A percentile compares a stretch with the other conserved stretches of the same genome.
Evolutionary conservation across 352 stramenopile genomes (phyloP).

Genomic region (Pythium sp.): DNA sequence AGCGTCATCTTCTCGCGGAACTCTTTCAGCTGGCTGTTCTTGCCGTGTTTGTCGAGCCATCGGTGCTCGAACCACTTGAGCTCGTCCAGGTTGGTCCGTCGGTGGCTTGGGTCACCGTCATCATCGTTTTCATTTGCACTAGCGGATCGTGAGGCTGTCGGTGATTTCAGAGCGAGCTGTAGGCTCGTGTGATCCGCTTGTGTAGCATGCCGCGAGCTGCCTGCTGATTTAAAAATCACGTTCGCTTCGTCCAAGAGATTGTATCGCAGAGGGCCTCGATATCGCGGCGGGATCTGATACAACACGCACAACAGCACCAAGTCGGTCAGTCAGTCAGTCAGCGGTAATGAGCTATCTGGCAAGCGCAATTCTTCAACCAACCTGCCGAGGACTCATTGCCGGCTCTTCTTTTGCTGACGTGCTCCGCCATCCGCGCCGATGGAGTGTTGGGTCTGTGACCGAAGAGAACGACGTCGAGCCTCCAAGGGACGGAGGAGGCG

Average conservation of each 20-base stretch:
- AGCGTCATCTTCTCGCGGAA: conserved; percentile 63
- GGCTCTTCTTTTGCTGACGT: conserved; percentile 25
- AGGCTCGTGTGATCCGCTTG: neutral
- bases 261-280: conserved; percentile 29
- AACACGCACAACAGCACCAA: neutral
- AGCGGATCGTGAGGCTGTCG: neutral
- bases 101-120: conserved; percentile 10
- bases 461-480: conserved; percentile 41
- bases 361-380: neutral
- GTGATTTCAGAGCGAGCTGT: neutral
- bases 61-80: conserved; percentile 74
- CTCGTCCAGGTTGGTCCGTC: conserved; percentile 52
- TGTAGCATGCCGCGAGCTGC: neutral
- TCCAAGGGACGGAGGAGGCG: conserved; percentile 1
- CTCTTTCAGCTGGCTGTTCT: conserved; percentile 66
- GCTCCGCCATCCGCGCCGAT: conserved; percentile 52
- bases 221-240: conserved; percentile 3
- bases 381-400: conserved; percentile 29
- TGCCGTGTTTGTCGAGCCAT: conserved; percentile 76
- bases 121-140: conserved; percentile 11
- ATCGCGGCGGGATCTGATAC: conserved; percentile 41
- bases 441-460: conserved; percentile 53
- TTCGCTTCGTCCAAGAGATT: conserved; percentile 22
- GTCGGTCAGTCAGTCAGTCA: neutral
- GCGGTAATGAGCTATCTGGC: neutral